phyloP scores from a whole-genome alignment of 805 yeast genomes.

The Schwanniomyces vanrijiae region DNA sequence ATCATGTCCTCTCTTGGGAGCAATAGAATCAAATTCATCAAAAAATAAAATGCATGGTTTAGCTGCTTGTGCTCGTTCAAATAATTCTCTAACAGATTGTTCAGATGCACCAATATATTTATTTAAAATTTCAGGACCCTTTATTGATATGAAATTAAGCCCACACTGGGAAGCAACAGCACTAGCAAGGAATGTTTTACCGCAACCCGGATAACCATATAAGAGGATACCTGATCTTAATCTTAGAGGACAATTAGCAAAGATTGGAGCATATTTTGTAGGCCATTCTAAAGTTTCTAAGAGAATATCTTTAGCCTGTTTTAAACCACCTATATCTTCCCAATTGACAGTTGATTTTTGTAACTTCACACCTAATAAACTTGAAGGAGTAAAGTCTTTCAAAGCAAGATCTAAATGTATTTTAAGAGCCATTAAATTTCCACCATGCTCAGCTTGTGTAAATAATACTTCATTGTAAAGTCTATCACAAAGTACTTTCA shows the following conservation, averaged over 20 bases:
- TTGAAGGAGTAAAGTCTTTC: conserved; percentile 74
- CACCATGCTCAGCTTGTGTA: conserved; percentile 10
- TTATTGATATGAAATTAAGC: conserved; percentile 85
- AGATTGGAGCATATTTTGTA: conserved; percentile 92
- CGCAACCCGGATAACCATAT: conserved; percentile 98
- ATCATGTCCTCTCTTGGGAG: conserved; percentile 97
- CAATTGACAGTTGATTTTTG: conserved; percentile 76
- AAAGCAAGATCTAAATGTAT: conserved; percentile 55
- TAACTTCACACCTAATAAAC: conserved; percentile 81
- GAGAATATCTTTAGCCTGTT: conserved; percentile 69
- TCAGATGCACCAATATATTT: conserved; percentile 97
- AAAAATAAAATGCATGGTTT: conserved; percentile 91
- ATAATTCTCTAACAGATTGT: conserved; percentile 88
- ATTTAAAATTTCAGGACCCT: conserved; percentile 94
- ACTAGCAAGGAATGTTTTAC: conserved; percentile 88
- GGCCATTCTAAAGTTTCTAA: conserved; percentile 97
- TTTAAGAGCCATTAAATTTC: conserved; percentile 18
- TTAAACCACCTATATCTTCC: conserved; percentile 88
- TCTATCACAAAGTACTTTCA: conserved; percentile 70
- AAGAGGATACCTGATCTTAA: conserved; percentile 85
- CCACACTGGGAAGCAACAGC: conserved; percentile 96
- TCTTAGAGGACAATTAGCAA: conserved; percentile 81
- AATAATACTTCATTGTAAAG: conserved; percentile 53
- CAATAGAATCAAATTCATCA: conserved; percentile 96
- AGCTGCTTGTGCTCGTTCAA: conserved; percentile 92